Conservation (phyloP, 441 rosid species). For the Mallotus repandus region DNA sequence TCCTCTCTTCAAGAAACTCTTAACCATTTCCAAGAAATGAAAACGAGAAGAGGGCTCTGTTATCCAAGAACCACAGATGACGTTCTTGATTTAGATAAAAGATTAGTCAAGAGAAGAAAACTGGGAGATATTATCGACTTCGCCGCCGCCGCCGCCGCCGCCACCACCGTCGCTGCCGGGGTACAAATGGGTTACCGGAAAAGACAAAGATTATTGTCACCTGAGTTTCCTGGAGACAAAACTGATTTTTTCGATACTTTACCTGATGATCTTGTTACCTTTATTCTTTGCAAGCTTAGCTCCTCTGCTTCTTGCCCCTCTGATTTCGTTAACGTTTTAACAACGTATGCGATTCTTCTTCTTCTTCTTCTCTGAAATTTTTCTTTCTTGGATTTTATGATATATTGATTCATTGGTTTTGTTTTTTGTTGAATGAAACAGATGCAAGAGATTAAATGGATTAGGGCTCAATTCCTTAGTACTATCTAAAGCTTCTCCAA, state of each 20-base stretch:
- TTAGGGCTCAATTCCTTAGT: conserved; percentile 53
- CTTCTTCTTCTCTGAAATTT: not conserved
- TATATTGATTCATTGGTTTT: not conserved
- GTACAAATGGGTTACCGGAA: conserved; percentile 32
- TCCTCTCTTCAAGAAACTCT: not conserved
- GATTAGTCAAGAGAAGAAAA: conserved; percentile 25
- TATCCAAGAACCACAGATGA: conserved; percentile 31
- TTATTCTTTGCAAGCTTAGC: conserved; percentile 60
- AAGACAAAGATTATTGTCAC: conserved; percentile 34
- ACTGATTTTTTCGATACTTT: conserved; percentile 57
- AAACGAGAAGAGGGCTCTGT: conserved; percentile 54
- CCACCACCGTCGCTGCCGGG: conserved; percentile 15
- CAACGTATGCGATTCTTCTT: conserved; percentile 48
- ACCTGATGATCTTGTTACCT: conserved; percentile 80
- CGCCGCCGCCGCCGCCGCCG: not conserved
- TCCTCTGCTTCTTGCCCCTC: conserved; percentile 60
- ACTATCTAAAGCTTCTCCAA: conserved; percentile 56
- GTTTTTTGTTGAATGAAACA: conserved; percentile 25
- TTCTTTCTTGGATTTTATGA: not conserved
- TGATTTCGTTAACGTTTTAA: conserved; percentile 65
- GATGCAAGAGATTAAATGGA: conserved; percentile 76
- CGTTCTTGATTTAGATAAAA: conserved; percentile 31
- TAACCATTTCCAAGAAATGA: conserved; percentile 32
- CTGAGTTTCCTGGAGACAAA: conserved; percentile 11
- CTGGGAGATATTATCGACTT: not conserved